Conservation (phyloP, 306 rosid species). For the Boehmeria nivea region DNA sequence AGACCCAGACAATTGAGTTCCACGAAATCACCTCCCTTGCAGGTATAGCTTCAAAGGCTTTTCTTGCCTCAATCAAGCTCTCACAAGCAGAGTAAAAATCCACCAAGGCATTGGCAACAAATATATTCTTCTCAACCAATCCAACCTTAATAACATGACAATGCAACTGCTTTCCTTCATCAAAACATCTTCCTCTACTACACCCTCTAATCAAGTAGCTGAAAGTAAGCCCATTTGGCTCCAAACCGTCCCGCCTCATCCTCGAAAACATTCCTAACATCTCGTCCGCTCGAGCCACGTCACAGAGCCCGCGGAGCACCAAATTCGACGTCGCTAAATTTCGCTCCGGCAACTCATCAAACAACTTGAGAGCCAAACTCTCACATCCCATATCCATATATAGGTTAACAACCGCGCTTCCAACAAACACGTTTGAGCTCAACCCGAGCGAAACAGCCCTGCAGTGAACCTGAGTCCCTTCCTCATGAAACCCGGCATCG, state of each 20-base stretch:
- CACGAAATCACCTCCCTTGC: conserved; percentile 71
- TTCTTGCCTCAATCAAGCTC: conserved; percentile 46
- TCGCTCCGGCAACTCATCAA: conserved; percentile 61
- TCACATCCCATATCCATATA: conserved; percentile 41
- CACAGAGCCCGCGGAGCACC: conserved; percentile 57
- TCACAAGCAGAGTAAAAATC: conserved; percentile 80
- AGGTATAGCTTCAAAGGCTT: conserved; percentile 49
- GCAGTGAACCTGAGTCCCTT: conserved; percentile 72
- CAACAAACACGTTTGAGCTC: conserved; percentile 42
- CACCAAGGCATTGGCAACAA: conserved; percentile 72
- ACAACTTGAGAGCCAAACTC: conserved; percentile 45
- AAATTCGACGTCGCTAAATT: conserved; percentile 60
- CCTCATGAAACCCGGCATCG: conserved; percentile 31
- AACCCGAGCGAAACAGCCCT: conserved; percentile 57
- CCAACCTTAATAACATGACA: conserved; percentile 51
- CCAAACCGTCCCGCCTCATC: conserved; percentile 54
- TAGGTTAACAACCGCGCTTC: conserved; percentile 50
- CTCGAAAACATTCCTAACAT: conserved; percentile 25
- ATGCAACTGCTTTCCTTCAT: conserved; percentile 63
- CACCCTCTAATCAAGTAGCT: conserved; percentile 68
- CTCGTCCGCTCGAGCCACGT: conserved; percentile 32
- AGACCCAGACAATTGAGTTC: conserved; percentile 70
- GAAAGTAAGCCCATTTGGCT: conserved; percentile 68
- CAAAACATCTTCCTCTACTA: conserved; percentile 34
- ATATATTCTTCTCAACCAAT: conserved; percentile 44